These are phyloP conservation scores for Boletus fagicola DNA, from an alignment of 768 basidiomycete genomes.

Conservation along the genomic window DNA sequence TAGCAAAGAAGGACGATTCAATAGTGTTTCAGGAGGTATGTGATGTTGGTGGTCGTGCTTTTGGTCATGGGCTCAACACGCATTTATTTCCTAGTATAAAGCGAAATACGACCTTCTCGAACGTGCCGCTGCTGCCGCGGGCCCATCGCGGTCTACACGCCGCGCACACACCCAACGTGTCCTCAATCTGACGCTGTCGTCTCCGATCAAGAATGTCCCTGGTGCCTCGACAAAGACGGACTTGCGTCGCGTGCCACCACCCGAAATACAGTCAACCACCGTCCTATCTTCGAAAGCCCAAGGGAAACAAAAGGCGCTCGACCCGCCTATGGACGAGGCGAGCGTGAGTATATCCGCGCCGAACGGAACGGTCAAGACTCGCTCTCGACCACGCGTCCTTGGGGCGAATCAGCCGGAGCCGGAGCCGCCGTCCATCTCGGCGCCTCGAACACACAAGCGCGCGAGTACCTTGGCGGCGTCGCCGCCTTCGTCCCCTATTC, in stretches of 20 bases:
- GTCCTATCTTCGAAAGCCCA: constrained; percentile 29
- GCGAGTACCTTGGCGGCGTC: constrained; percentile 21
- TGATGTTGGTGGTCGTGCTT: constrained; percentile 6
- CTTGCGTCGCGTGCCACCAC: constrained; percentile 7
- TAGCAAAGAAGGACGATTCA: constrained; percentile 70
- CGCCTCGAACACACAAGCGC: constrained; percentile 26
- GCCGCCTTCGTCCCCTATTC: constrained; percentile 19
- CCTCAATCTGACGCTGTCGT: constrained; percentile 38
- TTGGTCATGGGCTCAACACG: not conserved
- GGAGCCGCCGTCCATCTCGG: constrained; percentile 9
- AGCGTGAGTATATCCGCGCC: constrained; percentile 11
- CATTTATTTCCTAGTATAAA: constrained; percentile 49
- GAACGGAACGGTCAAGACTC: constrained; percentile 13
- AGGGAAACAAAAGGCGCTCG: constrained; percentile 33
- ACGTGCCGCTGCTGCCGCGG: constrained; percentile 39
- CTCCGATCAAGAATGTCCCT: constrained; percentile 17
- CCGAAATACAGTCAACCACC: not conserved
- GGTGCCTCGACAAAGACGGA: constrained; percentile 12
- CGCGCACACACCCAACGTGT: constrained; percentile 55
- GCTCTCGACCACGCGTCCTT: constrained; percentile 8
- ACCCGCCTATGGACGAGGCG: constrained; percentile 11
- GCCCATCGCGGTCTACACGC: constrained; percentile 59
- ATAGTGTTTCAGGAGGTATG: constrained; percentile 72
- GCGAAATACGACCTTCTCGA: constrained; percentile 59
- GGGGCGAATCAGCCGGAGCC: constrained; percentile 2